Conservation (phyloP, 192 early-diverging fungal genomes). For the Umbelopsis sp. region DNA sequence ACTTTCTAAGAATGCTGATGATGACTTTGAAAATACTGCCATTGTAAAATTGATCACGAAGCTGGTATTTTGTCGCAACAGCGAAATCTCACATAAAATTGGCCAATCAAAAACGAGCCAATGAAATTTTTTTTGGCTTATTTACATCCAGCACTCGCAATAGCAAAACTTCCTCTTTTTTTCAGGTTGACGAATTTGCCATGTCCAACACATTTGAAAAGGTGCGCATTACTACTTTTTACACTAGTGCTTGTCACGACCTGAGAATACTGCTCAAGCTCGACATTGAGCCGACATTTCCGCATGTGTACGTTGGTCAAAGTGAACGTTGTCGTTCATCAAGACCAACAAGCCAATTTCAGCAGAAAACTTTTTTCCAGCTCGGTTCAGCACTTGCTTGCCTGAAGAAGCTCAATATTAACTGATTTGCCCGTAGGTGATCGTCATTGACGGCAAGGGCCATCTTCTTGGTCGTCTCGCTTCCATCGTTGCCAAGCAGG, state of each 20-base stretch:
- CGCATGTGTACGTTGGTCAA: neutral
- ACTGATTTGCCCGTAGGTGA: conserved; percentile 64
- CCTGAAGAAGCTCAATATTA: neutral
- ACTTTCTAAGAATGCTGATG: no score
- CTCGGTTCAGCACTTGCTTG: no score
- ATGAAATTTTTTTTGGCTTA: conserved; percentile 6
- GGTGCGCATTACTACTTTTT: conserved; percentile 7
- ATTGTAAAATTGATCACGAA: no score
- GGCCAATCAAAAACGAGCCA: conserved; percentile 9
- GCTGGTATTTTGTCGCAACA: no score
- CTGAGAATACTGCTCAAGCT: neutral
- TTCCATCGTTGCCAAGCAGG: conserved; percentile 97
- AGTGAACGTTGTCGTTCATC: neutral
- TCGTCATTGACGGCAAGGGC: conserved; percentile 99
- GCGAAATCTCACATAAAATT: neutral
- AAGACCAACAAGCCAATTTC: no score
- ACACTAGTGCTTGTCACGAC: neutral
- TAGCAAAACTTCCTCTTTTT: conserved; percentile 21
- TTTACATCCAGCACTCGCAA: neutral
- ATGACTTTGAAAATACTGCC: neutral
- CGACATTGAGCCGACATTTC: conserved; percentile 6
- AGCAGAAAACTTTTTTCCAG: no score
- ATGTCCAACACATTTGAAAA: conserved; percentile 24
- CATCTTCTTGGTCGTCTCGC: conserved; percentile 98
- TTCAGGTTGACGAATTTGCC: conserved; percentile 23